A percentile compares a stretch with the other conserved stretches of the same genome.
Evolutionary conservation across 805 yeast species (phyloP).

Genomic region (Ogataea pini): DNA sequence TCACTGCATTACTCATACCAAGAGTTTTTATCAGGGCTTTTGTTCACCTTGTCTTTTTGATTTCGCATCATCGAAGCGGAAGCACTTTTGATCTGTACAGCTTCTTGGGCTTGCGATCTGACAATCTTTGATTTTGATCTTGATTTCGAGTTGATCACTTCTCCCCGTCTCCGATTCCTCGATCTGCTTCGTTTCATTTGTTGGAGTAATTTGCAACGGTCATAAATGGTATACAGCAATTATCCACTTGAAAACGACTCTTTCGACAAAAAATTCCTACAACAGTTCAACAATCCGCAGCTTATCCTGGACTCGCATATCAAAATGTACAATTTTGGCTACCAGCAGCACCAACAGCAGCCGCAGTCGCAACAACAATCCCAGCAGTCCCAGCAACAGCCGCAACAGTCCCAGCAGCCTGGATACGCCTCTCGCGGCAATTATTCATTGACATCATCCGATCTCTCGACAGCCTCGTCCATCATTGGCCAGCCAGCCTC

Average conservation of each 20-base stretch:
- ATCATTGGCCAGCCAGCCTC: slow-evolving; percentile 9
- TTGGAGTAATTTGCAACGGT: neutral
- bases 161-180: too few species aligned
- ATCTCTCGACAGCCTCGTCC: slow-evolving; percentile 5
- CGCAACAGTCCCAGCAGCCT: slow-evolving; percentile 3
- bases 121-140: too few species aligned
- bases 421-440: slow-evolving; percentile 12
- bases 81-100: too few species aligned
- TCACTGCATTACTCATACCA: too few species aligned
- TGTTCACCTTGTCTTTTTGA: too few species aligned
- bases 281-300: neutral
- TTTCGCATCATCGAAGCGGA: too few species aligned
- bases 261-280: neutral
- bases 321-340: slow-evolving; percentile 19
- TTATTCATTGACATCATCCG: neutral
- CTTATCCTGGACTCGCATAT: slow-evolving; percentile 4
- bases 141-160: too few species aligned
- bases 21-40: too few species aligned
- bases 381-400: slow-evolving; percentile 7
- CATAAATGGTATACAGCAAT: slow-evolving; percentile 5
- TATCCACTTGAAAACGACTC: neutral
- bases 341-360: slow-evolving; percentile 8
- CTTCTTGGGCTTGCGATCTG: too few species aligned
- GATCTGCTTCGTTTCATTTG: neutral
- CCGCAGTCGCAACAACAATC: slow-evolving; percentile 9